phyloP scores from a whole-genome alignment of 1,284 basidiomycete species.

The Malassezia pachydermatis region DNA sequence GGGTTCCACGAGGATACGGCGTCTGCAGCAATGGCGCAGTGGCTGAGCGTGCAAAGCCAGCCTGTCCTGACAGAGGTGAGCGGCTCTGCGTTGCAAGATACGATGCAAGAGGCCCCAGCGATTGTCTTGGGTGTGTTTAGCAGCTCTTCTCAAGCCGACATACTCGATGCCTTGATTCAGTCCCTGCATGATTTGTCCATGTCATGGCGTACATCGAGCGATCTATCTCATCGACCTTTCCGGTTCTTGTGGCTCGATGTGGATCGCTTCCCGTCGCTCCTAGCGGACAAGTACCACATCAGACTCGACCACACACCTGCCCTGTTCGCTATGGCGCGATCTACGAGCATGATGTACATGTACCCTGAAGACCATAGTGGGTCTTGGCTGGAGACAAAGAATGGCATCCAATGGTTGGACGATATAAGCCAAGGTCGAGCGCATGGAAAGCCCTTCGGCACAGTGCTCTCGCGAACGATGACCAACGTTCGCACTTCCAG shows the following conservation, averaged over 20 bases:
- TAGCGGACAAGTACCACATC: conserved; percentile 11
- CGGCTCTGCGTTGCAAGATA: conserved; percentile 21
- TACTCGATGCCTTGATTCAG: conserved; percentile 26
- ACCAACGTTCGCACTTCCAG: background rate
- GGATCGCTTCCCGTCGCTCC: conserved; percentile 30
- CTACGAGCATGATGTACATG: background rate
- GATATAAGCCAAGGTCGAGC: background rate
- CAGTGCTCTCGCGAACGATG: conserved; percentile 7
- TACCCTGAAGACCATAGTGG: background rate
- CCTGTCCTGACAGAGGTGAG: conserved; percentile 32
- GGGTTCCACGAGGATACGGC: conserved; percentile 10
- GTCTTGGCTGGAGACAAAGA: background rate
- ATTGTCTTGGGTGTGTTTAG: conserved; percentile 37
- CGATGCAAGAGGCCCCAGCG: conserved; percentile 25
- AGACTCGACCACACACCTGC: background rate
- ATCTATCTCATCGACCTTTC: conserved; percentile 7
- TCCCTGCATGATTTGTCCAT: conserved; percentile 24
- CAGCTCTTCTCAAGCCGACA: conserved; percentile 21
- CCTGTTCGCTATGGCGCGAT: background rate
- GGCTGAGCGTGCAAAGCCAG: conserved; percentile 28
- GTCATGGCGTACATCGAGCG: conserved; percentile 17
- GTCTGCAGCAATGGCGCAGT: conserved; percentile 18
- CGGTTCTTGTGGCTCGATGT: conserved; percentile 44
- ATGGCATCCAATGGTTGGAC: conserved; percentile 1
- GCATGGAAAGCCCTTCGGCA: conserved; percentile 5